phyloP scores from a whole-genome alignment of 73 alveolate genomes.

The Tetrahymena thermophila region DNA sequence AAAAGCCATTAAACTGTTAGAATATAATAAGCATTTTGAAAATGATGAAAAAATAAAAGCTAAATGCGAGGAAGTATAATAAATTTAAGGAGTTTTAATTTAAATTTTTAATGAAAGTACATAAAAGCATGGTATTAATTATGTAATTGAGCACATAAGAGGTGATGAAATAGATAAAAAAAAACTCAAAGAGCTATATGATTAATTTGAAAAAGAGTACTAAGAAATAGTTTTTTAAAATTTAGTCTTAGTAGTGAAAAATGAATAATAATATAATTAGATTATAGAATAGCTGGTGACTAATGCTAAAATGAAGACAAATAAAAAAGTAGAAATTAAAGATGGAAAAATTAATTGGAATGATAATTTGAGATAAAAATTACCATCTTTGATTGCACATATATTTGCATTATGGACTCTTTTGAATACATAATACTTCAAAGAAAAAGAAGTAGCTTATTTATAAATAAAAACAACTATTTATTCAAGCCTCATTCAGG shows the following conservation, averaged over 20 bases:
- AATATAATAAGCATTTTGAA: too few relatives aligned
- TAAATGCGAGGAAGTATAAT: too few relatives aligned
- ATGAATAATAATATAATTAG: neutral
- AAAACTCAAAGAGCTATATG: neutral
- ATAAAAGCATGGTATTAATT: too few relatives aligned
- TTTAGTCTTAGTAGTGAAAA: neutral
- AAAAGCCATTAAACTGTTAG: too few relatives aligned
- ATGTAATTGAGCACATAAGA: too few relatives aligned
- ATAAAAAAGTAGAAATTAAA: neutral
- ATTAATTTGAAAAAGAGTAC: neutral
- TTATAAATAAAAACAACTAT: neutral
- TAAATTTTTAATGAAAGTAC: too few relatives aligned
- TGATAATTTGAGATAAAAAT: neutral
- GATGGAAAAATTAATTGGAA: neutral
- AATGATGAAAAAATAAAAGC: too few relatives aligned
- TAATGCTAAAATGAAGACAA: neutral
- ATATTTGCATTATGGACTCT: neutral
- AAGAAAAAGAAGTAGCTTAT: neutral
- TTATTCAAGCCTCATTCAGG: neutral
- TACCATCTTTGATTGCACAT: neutral
- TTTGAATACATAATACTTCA: neutral
- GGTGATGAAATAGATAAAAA: too few relatives aligned
- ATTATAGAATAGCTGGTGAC: neutral
- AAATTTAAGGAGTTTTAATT: too few relatives aligned
- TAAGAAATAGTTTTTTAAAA: neutral